These are phyloP conservation scores for Leccinum boreale DNA, from an alignment of 768 basidiomycete genomes.

Conservation along the genomic window DNA sequence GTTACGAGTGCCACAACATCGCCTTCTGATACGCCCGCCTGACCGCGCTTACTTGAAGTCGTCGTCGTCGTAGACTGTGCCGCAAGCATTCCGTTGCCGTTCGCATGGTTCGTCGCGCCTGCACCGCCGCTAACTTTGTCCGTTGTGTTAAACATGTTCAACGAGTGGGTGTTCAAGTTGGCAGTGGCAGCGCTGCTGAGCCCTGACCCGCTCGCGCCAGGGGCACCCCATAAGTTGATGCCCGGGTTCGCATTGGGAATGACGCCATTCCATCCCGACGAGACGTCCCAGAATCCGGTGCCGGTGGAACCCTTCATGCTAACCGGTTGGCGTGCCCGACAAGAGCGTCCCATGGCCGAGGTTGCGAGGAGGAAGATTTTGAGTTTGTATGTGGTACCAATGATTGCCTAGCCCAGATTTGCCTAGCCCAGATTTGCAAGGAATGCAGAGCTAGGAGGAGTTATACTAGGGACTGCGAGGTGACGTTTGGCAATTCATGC, in stretches of 20 bases:
- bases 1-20: not conserved
- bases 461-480: no score
- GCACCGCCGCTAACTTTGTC: conserved; percentile 59
- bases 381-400: no score
- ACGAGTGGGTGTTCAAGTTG: not conserved
- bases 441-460: no score
- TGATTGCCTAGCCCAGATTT: no score
- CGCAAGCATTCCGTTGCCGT: conserved; percentile 31
- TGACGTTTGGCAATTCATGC: no score
- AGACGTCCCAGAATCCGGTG: conserved; percentile 59
- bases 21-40: not conserved
- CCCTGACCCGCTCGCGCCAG: not conserved
- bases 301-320: conserved; percentile 49
- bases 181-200: not conserved
- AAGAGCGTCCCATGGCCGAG: conserved; percentile 23
- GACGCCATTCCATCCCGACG: conserved; percentile 51
- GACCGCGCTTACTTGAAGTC: conserved; percentile 51
- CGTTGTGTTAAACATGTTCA: conserved; percentile 35
- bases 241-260: conserved; percentile 24
- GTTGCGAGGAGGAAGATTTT: not conserved
- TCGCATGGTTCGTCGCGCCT: conserved; percentile 28
- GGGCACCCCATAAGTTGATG: conserved; percentile 35
- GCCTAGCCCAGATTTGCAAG: no score
- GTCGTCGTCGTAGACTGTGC: conserved; percentile 26
- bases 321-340: conserved; percentile 28